Percentiles rank a stretch among this genome's conserved stretches.
These are phyloP conservation scores for Simmondsia chinensis DNA, from an alignment of 148 eudicot genomes.

Conservation along the genomic window DNA sequence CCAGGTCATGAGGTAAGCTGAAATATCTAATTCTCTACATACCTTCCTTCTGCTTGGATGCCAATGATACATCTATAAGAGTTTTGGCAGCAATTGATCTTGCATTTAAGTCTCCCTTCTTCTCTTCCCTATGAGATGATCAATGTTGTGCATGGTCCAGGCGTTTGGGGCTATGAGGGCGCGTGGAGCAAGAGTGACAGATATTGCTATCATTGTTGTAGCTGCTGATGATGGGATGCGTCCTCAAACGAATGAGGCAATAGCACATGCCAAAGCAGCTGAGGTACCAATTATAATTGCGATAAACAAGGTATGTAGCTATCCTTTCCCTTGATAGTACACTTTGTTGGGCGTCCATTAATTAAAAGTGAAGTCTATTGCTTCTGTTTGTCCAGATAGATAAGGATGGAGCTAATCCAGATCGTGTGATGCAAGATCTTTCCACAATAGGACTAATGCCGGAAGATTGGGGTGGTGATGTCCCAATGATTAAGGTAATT, in stretches of 20 bases:
- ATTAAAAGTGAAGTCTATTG: no score
- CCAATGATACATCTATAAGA: no score
- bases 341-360: no score
- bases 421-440: conserved; percentile 95
- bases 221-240: conserved; percentile 99
- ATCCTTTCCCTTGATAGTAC: not conserved
- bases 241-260: conserved; percentile 93
- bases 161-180: conserved; percentile 99
- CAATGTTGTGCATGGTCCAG: conserved; percentile 22
- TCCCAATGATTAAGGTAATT: conserved; percentile 81
- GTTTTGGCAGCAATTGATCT: no score
- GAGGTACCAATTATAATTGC: conserved; percentile 91
- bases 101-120: not conserved
- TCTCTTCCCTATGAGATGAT: conserved; percentile 5
- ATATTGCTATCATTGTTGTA: conserved; percentile 89
- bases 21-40: no score
- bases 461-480: conserved; percentile 97
- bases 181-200: conserved; percentile 97
- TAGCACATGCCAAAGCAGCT: conserved; percentile 99
- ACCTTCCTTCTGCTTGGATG: no score
- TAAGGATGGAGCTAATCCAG: conserved; percentile 98
- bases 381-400: conserved; percentile 50
- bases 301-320: conserved; percentile 71
- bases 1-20: conserved; percentile 86
- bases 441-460: conserved; percentile 83